These are phyloP conservation scores for Picocystis sp. DNA, from an alignment of 163 green algal species.

Conservation along the genomic window DNA sequence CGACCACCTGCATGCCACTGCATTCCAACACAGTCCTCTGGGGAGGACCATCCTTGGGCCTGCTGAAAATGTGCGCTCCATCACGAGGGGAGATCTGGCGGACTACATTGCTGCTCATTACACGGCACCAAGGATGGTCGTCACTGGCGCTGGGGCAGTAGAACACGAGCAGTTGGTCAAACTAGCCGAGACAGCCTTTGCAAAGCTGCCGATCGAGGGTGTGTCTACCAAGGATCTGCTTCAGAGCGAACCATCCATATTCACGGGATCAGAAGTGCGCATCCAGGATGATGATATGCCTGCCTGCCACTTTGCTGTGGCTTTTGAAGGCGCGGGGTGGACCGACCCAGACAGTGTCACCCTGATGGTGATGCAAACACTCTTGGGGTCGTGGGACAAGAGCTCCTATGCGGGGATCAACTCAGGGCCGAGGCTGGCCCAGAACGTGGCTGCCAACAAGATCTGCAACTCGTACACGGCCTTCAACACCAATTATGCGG, in stretches of 20 bases:
- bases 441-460: slow-evolving; percentile 62
- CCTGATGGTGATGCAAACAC: slow-evolving; percentile 90
- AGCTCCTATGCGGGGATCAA: slow-evolving; percentile 30
- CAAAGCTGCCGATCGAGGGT: slow-evolving; percentile 38
- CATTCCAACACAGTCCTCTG: slow-evolving; percentile 86
- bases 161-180: slow-evolving; percentile 82
- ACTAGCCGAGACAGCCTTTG: slow-evolving; percentile 61
- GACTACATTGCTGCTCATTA: slow-evolving; percentile 95
- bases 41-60: slow-evolving; percentile 91
- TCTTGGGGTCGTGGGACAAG: slow-evolving; percentile 73
- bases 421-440: slow-evolving; percentile 51
- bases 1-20: slow-evolving; percentile 97
- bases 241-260: slow-evolving; percentile 54
- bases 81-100: slow-evolving; percentile 72
- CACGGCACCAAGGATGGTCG: slow-evolving; percentile 76
- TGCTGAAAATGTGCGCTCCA: slow-evolving; percentile 73
- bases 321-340: slow-evolving; percentile 83
- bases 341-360: slow-evolving; percentile 85
- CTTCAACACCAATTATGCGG: slow-evolving; percentile 99
- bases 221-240: slow-evolving; percentile 28
- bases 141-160: slow-evolving; percentile 77
- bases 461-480: slow-evolving; percentile 80
- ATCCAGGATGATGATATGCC: slow-evolving; percentile 78
- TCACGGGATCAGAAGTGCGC: slow-evolving; percentile 87
- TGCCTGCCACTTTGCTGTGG: slow-evolving; percentile 62